A percentile compares a stretch with the other conserved stretches of the same genome.
Conservation (phyloP, 192 early-diverging fungal genomes). For the Chytriomyces confervae region DNA sequence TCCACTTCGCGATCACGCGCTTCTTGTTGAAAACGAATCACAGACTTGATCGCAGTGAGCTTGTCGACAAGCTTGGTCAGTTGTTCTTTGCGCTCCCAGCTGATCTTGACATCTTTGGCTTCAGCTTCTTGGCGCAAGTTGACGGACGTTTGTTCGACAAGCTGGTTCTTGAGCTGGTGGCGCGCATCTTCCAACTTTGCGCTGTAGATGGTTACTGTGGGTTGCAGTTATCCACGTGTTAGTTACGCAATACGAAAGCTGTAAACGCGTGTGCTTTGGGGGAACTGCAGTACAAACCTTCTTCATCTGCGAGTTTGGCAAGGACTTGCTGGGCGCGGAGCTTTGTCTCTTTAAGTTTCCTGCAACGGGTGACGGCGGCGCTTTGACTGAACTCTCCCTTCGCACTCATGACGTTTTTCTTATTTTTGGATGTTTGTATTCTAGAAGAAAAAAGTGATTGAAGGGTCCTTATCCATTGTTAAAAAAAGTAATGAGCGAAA, state of each 20-base stretch:
- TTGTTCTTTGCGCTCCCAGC: constrained; percentile 5
- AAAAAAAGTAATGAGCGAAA: too few relatives aligned
- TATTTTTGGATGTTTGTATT: too few relatives aligned
- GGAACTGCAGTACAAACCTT: constrained; percentile 17
- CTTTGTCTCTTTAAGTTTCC: constrained; percentile 31
- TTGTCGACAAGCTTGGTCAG: constrained; percentile 18
- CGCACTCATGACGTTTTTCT: background rate
- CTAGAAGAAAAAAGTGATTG: too few relatives aligned
- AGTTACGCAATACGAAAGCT: background rate
- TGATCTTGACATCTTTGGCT: constrained; percentile 7
- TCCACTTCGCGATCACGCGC: constrained; percentile 3
- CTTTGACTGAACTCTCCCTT: constrained; percentile 23
- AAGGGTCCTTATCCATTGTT: too few relatives aligned
- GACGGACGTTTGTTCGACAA: constrained; percentile 10
- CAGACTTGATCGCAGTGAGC: constrained; percentile 11
- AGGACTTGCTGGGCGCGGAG: constrained; percentile 32
- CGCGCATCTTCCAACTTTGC: constrained; percentile 13
- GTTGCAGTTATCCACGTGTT: background rate
- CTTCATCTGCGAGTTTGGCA: constrained; percentile 38
- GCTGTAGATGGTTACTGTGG: constrained; percentile 12
- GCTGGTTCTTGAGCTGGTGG: constrained; percentile 18
- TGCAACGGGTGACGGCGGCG: constrained; percentile 27
- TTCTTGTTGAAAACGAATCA: constrained; percentile 23
- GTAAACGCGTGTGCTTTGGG: background rate
- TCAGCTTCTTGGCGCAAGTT: constrained; percentile 16